These are phyloP conservation scores for Cryptosporidium meleagridis DNA, from an alignment of 169 alveolate genomes.

Conservation along the genomic window DNA sequence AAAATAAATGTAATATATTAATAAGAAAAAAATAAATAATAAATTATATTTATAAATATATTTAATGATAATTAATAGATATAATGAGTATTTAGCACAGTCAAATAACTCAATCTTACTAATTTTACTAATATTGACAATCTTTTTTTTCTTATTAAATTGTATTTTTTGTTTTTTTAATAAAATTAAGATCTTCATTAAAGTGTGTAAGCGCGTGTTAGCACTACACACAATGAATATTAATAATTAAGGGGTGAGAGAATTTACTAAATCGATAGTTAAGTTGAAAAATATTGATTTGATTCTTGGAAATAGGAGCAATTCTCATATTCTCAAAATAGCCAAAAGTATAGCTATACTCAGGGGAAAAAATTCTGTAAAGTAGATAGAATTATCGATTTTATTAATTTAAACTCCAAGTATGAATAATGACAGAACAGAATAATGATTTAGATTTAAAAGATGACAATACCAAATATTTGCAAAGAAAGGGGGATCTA, in stretches of 20 bases:
- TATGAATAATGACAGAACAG: constrained; percentile 10
- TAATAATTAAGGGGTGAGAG: background rate
- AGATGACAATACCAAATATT: background rate
- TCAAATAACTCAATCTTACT: background rate
- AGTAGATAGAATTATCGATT: background rate
- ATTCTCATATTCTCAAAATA: background rate
- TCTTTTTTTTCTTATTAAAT: no score
- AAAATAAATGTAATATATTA: background rate
- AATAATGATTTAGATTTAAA: background rate
- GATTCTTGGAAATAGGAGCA: background rate
- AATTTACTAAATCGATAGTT: background rate
- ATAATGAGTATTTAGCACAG: no score
- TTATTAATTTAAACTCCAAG: background rate
- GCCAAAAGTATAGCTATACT: background rate
- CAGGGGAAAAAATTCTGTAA: background rate
- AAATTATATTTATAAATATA: no score
- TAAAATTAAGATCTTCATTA: constrained; percentile 17
- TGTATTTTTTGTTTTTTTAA: background rate
- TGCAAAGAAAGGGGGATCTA: background rate
- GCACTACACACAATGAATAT: constrained; percentile 17
- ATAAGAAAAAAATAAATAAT: no score
- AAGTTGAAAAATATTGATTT: background rate
- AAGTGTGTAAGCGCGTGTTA: constrained; percentile 44
- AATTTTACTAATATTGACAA: no score
- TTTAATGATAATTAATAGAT: no score